Percentiles rank a stretch among this genome's conserved stretches.
Evolutionary conservation across 2,329 filamentous ascomycete species (phyloP).

Genomic region (Xylariales sp.): DNA sequence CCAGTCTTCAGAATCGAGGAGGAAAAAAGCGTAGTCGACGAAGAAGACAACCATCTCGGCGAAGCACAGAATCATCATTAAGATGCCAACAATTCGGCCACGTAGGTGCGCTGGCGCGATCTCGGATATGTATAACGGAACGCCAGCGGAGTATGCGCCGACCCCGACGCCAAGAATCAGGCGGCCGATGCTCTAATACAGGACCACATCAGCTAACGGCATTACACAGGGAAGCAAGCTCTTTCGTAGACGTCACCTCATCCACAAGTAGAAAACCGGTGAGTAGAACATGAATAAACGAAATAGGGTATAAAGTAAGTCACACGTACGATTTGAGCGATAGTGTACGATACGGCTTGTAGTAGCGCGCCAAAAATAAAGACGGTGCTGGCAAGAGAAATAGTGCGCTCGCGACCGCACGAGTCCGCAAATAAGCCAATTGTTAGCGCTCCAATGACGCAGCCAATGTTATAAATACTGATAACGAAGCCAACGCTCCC

Average conservation of each 20-base stretch:
- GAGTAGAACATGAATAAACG: neutral
- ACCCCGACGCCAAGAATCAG: conserved; percentile 48
- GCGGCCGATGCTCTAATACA: conserved; percentile 42
- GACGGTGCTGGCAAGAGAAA: conserved; percentile 46
- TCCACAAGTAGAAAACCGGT: neutral
- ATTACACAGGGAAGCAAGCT: neutral
- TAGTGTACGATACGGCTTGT: conserved; percentile 44
- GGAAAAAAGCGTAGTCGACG: conserved; percentile 47
- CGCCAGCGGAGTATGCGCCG: conserved; percentile 48
- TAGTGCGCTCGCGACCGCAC: conserved; percentile 47
- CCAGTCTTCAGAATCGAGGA: conserved; percentile 46
- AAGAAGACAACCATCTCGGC: conserved; percentile 50
- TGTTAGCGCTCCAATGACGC: conserved; percentile 47
- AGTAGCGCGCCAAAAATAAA: conserved; percentile 46
- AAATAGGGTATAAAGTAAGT: neutral
- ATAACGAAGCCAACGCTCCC: conserved; percentile 49
- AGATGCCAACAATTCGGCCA: conserved; percentile 48
- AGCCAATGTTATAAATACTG: conserved; percentile 50
- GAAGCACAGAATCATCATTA: conserved; percentile 50
- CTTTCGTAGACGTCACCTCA: neutral
- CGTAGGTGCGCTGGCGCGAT: conserved; percentile 47
- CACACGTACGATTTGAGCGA: conserved; percentile 44
- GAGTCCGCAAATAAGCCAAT: conserved; percentile 46
- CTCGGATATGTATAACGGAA: conserved; percentile 50
- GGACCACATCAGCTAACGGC: neutral